Evolutionary conservation across 176 grass and related monocot species (phyloP).

Genomic region (Melocanna baccifera): DNA sequence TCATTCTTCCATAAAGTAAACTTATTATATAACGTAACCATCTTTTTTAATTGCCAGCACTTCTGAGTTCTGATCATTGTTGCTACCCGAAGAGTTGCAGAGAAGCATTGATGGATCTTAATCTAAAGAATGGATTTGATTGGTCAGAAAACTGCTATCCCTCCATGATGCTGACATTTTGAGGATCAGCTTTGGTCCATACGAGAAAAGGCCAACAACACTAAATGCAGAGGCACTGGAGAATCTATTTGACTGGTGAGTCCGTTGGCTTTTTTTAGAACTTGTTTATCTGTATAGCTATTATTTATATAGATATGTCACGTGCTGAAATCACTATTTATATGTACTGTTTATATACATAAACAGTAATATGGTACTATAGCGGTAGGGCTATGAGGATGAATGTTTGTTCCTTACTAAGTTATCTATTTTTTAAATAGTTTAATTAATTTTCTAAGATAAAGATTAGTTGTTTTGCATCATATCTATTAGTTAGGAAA

Average conservation of each 20-base stretch:
- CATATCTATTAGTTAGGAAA: no score
- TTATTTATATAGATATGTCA: neutral
- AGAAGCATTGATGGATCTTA: constrained; percentile 28
- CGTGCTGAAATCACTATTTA: no score
- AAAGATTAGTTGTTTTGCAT: no score
- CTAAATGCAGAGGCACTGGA: constrained; percentile 14
- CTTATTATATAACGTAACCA: constrained; percentile 2
- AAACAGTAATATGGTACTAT: no score
- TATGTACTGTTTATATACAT: no score
- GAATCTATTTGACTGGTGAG: constrained; percentile 21
- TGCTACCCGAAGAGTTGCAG: constrained; percentile 9
- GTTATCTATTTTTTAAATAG: no score
- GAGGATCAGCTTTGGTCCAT: neutral
- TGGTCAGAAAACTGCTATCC: constrained; percentile 1
- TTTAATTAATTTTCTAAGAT: no score
- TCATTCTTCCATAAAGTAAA: constrained; percentile 1
- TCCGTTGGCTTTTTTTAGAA: no score
- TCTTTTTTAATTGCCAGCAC: constrained; percentile 12
- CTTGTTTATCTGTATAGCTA: constrained; percentile 5
- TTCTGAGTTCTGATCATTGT: constrained; percentile 30
- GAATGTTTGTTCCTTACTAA: no score
- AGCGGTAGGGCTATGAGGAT: no score
- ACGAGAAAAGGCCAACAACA: neutral
- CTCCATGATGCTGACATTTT: constrained; percentile 30
- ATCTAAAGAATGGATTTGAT: constrained; percentile 5